Base-by-base conservation (phyloP, 257 asterid genomes). In the Salvia hispanica region DNA sequence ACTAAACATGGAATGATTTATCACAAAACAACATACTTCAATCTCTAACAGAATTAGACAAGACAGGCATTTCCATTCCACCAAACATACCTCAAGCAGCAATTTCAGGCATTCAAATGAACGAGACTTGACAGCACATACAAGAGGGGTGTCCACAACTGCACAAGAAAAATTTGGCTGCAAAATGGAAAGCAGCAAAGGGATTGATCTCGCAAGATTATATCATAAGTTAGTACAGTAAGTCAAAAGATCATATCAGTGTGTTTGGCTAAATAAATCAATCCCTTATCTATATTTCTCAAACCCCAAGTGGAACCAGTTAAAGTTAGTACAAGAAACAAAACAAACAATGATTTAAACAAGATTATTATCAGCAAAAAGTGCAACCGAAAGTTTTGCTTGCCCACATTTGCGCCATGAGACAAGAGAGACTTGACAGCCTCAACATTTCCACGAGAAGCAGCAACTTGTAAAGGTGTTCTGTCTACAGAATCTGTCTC, bases 381-480 rank as follows among this genome's bases (percentile, higher is more conserved):
- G 8, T 62, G 12, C 52, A 18, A 16, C 44, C 3, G 4, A 62
- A 9, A 48, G 61, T 31, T 45, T 46, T 7, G 42, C 3, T 58
- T 14, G 31, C 76, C 40, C 53, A 76, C 80, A 64, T 58, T 28
- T 0, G 77, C 39, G 4, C 14, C 14, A 4, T 4, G 31, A 9
- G 31, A 9, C 59, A 53, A 53, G 15, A 54, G 59, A 25, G 28
- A 31, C 13, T 54, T 25, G 71, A 71, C 71, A 34, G 74, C 34
- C 21, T 66, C 77, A 14, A 60, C 63, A 37, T 25, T 37, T 61
- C 74, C 74, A 5, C 14, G 36, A 9, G 77, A 52, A 28, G 66
- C 62, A 4, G 80, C 80, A 53, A 43, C 45, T 25, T 71, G 71
- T 1, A 76, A 9, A 15, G 80, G 80, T 44, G 80, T 71, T 51